phyloP scores from a whole-genome alignment of 2,329 filamentous ascomycete genomes.

The Xylaria sp. region DNA sequence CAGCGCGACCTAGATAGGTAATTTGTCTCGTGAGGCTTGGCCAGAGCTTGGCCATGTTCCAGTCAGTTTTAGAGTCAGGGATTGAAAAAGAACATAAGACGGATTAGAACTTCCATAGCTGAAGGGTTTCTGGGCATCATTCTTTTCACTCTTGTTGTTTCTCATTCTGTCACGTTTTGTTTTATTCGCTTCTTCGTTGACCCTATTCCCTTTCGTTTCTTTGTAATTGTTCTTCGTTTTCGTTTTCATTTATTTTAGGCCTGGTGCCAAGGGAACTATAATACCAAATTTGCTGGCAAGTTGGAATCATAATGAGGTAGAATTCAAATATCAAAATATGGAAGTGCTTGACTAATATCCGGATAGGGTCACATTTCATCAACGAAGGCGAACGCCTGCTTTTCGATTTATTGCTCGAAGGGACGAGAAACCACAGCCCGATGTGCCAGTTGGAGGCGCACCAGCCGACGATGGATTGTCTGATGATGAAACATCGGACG shows the following conservation, averaged over 20 bases:
- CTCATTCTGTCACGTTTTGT: background rate
- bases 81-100: slow-evolving; percentile 19
- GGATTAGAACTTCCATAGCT: background rate
- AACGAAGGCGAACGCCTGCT: slow-evolving; percentile 14
- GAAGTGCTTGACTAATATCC: background rate
- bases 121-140: background rate
- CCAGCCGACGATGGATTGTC: slow-evolving; percentile 8
- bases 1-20: background rate
- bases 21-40: slow-evolving; percentile 11
- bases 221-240: background rate
- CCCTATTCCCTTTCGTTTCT: background rate
- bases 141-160: background rate
- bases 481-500: slow-evolving; percentile 20
- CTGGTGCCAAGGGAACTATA: slow-evolving; percentile 15
- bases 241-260: slow-evolving; percentile 7
- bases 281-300: background rate
- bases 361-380: slow-evolving; percentile 8
- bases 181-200: background rate
- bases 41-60: slow-evolving; percentile 21
- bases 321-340: background rate
- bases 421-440: background rate
- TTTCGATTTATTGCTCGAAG: slow-evolving; percentile 7
- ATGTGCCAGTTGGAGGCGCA: background rate
- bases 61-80: background rate
- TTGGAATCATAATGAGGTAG: slow-evolving; percentile 20